Base-by-base conservation (phyloP, 768 basidiomycete genomes). In the Auricularia sp. region DNA sequence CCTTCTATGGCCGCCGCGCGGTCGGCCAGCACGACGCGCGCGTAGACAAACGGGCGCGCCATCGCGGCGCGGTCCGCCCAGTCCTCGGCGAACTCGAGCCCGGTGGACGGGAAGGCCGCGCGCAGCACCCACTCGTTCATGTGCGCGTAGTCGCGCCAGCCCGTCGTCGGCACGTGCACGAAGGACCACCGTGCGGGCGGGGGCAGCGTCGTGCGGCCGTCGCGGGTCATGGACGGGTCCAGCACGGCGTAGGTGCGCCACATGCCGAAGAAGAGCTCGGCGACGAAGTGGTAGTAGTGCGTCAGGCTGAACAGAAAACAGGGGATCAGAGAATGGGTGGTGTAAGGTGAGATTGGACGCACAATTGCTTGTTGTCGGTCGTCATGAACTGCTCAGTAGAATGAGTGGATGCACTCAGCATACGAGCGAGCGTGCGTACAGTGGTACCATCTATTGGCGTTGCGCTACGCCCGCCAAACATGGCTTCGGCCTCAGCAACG, bases 251-350 rank as follows among this genome's bases (percentile, higher is more conserved):
- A 96, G 0, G 93, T 86, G 7, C 92, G 83, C 94, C 94, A 96
- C 69, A 95, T 84, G 47, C 94, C 94, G 68, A 92, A 92, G 77
- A 90, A 88, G 21, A 94, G 83, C 72, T 98, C 94, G 3, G 94
- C 94, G 37, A 89, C 85, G 85, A 90, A 94, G 71, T 98, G 94
- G 73, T 94, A 96, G 73, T 95, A 96, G 75, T 96, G 94, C 1
- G 89, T 90, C 64, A 96, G 82, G 76, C 90, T 92, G 36, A 61
- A 64, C 13, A 24, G 24, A 29, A 35, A 36, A 8, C 65, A 54
- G 64, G 29, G n/a, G 1, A 65, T 63, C 14, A 36, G 0, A 3
- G 14, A 54, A 14, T 29, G 29, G 34, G 45, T 62, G 2, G 39
- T 42, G 3, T 5, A 42, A 42, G 8, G 39, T 7, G 13, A 42